phyloP scores from a whole-genome alignment of 441 rosid species.

The Mallotus japonicus region DNA sequence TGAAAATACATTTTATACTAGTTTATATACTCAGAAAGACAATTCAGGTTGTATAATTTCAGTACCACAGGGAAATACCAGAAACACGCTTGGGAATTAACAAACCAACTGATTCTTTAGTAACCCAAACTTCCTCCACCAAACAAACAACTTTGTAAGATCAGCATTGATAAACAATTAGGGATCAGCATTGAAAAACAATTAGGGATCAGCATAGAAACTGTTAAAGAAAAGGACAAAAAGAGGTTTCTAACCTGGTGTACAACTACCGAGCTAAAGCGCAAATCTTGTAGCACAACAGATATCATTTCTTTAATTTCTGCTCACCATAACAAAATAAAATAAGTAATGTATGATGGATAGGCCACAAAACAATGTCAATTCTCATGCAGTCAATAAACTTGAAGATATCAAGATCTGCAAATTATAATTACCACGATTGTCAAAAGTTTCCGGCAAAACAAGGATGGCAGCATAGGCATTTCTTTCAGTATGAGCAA shows the following conservation, averaged over 20 bases:
- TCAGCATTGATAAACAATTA: background rate
- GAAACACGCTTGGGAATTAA: background rate
- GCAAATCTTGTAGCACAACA: constrained; percentile 69
- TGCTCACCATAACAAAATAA: constrained; percentile 39
- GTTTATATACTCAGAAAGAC: background rate
- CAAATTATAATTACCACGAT: constrained; percentile 51
- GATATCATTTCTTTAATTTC: constrained; percentile 91
- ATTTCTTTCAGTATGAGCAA: constrained; percentile 57
- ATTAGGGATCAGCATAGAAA: constrained; percentile 13
- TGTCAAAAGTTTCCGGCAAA: constrained; percentile 78
- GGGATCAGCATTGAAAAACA: constrained; percentile 8
- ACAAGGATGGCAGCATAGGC: constrained; percentile 75
- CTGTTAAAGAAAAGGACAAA: background rate
- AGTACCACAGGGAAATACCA: background rate
- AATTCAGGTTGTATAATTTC: background rate
- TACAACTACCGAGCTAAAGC: constrained; percentile 82
- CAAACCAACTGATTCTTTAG: background rate
- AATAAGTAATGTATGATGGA: background rate
- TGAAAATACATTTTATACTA: background rate
- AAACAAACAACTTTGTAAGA: background rate
- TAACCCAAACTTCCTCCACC: background rate
- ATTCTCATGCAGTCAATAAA: background rate
- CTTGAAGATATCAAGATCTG: background rate
- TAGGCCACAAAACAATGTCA: background rate
- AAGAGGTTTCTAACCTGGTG: constrained; percentile 65